Conservation (phyloP, 768 basidiomycete genomes). For the Kwoniella sp. region DNA sequence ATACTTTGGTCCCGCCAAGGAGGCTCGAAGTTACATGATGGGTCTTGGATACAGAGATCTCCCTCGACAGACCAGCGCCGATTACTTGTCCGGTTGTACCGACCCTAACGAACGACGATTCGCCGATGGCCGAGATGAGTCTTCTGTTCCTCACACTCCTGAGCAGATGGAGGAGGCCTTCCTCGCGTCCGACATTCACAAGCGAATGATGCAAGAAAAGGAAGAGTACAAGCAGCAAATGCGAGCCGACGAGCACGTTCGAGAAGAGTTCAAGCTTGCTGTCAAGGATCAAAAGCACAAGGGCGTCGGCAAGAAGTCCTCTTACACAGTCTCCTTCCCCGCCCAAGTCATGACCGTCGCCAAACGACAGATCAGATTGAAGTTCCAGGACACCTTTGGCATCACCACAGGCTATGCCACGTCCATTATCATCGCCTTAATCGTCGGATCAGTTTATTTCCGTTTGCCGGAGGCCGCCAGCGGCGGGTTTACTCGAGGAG, state of each 20-base stretch:
- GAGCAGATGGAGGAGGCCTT: slow-evolving; percentile 69
- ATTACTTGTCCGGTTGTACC: slow-evolving; percentile 69
- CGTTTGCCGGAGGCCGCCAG: slow-evolving; percentile 70
- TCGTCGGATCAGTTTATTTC: slow-evolving; percentile 69
- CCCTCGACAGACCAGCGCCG: slow-evolving; percentile 80
- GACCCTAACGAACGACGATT: slow-evolving; percentile 65
- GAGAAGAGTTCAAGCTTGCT: slow-evolving; percentile 75
- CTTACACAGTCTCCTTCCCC: slow-evolving; percentile 77
- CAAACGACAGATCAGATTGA: slow-evolving; percentile 69
- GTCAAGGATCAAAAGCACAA: slow-evolving; percentile 79
- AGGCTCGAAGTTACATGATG: slow-evolving; percentile 73
- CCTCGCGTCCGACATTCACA: slow-evolving; percentile 60
- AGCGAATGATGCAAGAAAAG: slow-evolving; percentile 59
- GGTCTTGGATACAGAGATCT: slow-evolving; percentile 69
- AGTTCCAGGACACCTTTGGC: slow-evolving; percentile 75
- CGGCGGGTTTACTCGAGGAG: slow-evolving; percentile 84
- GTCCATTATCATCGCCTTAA: slow-evolving; percentile 58
- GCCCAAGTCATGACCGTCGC: slow-evolving; percentile 73
- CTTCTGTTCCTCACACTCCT: slow-evolving; percentile 70
- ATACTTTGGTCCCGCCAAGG: slow-evolving; percentile 70
- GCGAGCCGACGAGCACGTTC: slow-evolving; percentile 58
- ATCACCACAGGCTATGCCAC: slow-evolving; percentile 70
- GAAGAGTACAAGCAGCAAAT: slow-evolving; percentile 70
- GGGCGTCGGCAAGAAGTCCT: slow-evolving; percentile 70
- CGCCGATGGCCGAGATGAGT: slow-evolving; percentile 64